phyloP scores from a whole-genome alignment of 192 early-diverging fungal species.

The Martensiomyces pterosporus region DNA sequence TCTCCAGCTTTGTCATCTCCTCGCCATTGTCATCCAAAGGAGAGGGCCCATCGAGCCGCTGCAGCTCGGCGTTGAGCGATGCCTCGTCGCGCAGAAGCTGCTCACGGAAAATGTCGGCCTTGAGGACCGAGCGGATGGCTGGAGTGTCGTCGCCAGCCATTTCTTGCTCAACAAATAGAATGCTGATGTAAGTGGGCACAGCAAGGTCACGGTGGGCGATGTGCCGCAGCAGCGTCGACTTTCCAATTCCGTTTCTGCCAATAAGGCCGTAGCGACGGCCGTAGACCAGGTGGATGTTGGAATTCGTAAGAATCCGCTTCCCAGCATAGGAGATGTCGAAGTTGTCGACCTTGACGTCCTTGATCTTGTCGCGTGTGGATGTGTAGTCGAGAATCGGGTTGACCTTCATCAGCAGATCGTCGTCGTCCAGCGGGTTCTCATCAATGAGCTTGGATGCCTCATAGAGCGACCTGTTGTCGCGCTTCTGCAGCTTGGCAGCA shows the following conservation, averaged over 20 bases:
- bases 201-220: constrained; percentile 81
- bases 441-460: constrained; percentile 70
- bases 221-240: constrained; percentile 74
- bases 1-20: constrained; percentile 51
- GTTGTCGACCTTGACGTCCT: constrained; percentile 95
- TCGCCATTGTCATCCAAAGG: constrained; percentile 49
- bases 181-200: constrained; percentile 85
- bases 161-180: constrained; percentile 98
- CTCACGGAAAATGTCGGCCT: constrained; percentile 91
- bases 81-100: constrained; percentile 82
- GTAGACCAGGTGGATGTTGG: constrained; percentile 75
- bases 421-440: constrained; percentile 60
- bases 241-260: constrained; percentile 87
- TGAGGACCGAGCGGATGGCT: constrained; percentile 84
- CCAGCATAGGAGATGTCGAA: constrained; percentile 96
- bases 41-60: constrained; percentile 27
- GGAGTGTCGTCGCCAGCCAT: constrained; percentile 86
- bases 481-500: constrained; percentile 84
- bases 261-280: constrained; percentile 95
- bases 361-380: constrained; percentile 73
- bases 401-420: constrained; percentile 75
- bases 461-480: constrained; percentile 65
- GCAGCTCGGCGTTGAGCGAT: constrained; percentile 54
- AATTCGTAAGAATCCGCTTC: constrained; percentile 86
- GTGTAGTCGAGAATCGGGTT: constrained; percentile 88